Evolutionary conservation across 257 asterid genomes (phyloP), one percentile per base, ranked within the genome.

Genomic region (Euphrasia confusa): DNA sequence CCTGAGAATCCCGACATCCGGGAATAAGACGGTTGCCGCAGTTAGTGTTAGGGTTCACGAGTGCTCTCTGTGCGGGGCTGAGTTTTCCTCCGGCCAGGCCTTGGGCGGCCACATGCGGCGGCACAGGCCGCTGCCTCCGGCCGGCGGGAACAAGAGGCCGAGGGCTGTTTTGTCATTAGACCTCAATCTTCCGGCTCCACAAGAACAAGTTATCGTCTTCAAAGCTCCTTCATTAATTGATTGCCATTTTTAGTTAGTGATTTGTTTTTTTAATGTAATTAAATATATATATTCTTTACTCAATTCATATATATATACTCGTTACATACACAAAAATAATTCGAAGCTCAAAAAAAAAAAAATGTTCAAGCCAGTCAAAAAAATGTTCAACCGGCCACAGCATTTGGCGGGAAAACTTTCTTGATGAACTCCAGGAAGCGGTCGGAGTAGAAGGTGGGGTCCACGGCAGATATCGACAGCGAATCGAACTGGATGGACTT

Each of bases 51-150:
- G 86, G 81, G 84, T 76, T 63, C 95, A 87, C 40, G 87, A 75
- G 54, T 87, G 95, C 66, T 77, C 94, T 0, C 72, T 84, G 2
- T 87, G 95, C 59, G 90, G 95, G 2, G 89, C 88, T 27, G 88
- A 75, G 17, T 87, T 87, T 48, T 71, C 40, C 33, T 87, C 94
- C 5, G 95, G 95, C 4, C 95, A 87, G 68, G 95, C 95, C 17
- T 65, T 87, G 21, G 95, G 95, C 9, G 94, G 95, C 26, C 95
- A 87, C 73, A 87, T 87, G 95, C 76, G 95, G 78, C 75, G 94
- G 75, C 95, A 87, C 66, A 75, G 93, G 65, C 83, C 92, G 54
- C 40, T 77, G 13, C 77, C 79, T 30, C 7, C 67, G 52, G 60
- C 50, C 50, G 40, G 74, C 40, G 40, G 40, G 10, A 10, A 35